Percentiles rank a stretch among this genome's conserved stretches.
phyloP scores from a whole-genome alignment of 2,329 filamentous ascomycete genomes.

The Phialophora tarda region DNA sequence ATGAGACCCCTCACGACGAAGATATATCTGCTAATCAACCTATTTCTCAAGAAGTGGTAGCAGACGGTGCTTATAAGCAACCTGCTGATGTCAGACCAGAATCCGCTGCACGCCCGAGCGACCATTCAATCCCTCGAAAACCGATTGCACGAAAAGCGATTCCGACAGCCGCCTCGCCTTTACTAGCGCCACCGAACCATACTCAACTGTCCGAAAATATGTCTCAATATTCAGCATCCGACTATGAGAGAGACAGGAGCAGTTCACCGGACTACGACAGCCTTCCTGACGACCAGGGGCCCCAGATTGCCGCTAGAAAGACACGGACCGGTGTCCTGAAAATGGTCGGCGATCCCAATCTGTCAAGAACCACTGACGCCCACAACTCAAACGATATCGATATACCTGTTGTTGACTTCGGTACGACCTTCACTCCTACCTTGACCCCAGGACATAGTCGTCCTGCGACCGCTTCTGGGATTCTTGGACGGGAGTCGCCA shows the following conservation, averaged over 20 bases:
- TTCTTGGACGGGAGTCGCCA: conserved; percentile 42
- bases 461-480: conserved; percentile 61
- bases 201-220: conserved; percentile 44
- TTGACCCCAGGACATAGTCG: conserved; percentile 56
- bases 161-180: conserved; percentile 28
- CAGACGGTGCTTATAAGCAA: conserved; percentile 34
- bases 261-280: conserved; percentile 80
- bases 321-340: conserved; percentile 78
- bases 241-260: conserved; percentile 67
- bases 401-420: conserved; percentile 82
- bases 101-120: conserved; percentile 39
- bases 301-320: conserved; percentile 56
- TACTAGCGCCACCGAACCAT: conserved; percentile 39
- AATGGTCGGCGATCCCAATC: conserved; percentile 61
- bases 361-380: conserved; percentile 54
- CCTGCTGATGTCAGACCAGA: conserved; percentile 31
- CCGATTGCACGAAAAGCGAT: conserved; percentile 53
- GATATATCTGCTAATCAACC: conserved; percentile 38
- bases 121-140: conserved; percentile 58
- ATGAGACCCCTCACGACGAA: conserved; percentile 40
- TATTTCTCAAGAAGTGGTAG: conserved; percentile 40
- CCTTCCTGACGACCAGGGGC: conserved; percentile 55
- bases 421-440: conserved; percentile 75
- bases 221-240: conserved; percentile 33
- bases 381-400: conserved; percentile 46